These are phyloP conservation scores for Closterium sp. DNA, from an alignment of 139 green algal species.

Conservation along the genomic window DNA sequence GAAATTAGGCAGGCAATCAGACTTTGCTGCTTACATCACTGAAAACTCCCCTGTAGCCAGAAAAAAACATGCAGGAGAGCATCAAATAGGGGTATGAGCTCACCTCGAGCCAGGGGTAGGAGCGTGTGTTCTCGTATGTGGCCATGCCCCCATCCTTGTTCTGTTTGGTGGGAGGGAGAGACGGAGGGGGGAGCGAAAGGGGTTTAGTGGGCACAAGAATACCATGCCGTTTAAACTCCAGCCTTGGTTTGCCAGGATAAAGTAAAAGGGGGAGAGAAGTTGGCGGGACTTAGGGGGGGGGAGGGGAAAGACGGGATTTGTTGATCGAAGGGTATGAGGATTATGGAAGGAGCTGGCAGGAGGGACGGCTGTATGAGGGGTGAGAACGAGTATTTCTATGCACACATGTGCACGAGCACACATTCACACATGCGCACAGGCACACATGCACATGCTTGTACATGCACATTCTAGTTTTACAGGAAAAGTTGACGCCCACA, in stretches of 20 bases:
- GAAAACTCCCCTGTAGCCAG: not conserved
- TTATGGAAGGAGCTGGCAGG: not conserved
- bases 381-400: not conserved
- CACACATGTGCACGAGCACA: no score
- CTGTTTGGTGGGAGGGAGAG: constrained; percentile 56
- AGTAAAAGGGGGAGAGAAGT: no score
- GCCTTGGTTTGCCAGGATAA: no score
- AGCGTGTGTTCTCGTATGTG: constrained; percentile 97
- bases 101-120: constrained; percentile 59
- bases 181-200: not conserved
- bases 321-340: no score
- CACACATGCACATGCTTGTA: no score
- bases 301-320: no score
- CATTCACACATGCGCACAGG: not conserved
- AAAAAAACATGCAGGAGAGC: no score
- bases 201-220: no score
- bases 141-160: constrained; percentile 92
- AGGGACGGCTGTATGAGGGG: not conserved
- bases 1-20: not conserved
- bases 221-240: no score
- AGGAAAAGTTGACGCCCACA: no score
- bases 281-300: no score
- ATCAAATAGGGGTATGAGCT: not conserved
- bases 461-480: no score
- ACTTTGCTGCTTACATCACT: not conserved